Base-by-base conservation (phyloP, 164 flowering plant species). In the Annona squamosa region DNA sequence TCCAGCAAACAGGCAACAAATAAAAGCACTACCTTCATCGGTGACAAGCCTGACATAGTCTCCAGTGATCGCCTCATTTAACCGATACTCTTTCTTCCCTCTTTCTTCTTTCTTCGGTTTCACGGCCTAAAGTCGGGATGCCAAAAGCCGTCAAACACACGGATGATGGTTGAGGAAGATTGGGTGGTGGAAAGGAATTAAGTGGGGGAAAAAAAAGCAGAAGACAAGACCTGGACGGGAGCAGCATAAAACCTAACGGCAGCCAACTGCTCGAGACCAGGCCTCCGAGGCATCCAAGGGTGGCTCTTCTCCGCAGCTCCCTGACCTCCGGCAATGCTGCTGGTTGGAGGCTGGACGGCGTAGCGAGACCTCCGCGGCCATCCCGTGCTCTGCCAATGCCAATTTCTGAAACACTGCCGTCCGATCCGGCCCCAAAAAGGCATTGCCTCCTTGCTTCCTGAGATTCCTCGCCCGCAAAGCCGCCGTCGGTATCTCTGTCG, bases 211-310 rank as follows among this genome's bases (percentile, higher is more conserved):
- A 43, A 26, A 12, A 18, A 68, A 64, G 16, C 13, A 44, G 19
- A 75, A 18, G 62, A 1, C 70, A 68, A 75, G 78, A 91, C 94
- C 92, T 82, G 87, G 73, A 82, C 78, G 26, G 93, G 89, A 2
- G 87, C 86, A 18, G 92, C 91, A 67, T 84, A 87, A 71, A 78
- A 86, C 75, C 97, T 85, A 5, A 78, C 77, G 13, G 74, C 73
- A 52, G 19, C 43, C 63, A 69, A 73, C 47, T 81, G 71, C 71
- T 70, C 74, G 16, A 65, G 37, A 26, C 37, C 26, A 3, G 81
- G 79, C 71, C 45, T 77, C 46, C 57, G 62, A 5, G 46, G 71
- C 59, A 65, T 10, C 66, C 59, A 66, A 64, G 63, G 71, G 63
- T 62, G 46, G n/a, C 81, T 26, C 47, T 44, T 77, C 44, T 73